Evolutionary conservation across 768 basidiomycete genomes (phyloP), one percentile per base, ranked within the genome.

Genomic region (Postia placenta): DNA sequence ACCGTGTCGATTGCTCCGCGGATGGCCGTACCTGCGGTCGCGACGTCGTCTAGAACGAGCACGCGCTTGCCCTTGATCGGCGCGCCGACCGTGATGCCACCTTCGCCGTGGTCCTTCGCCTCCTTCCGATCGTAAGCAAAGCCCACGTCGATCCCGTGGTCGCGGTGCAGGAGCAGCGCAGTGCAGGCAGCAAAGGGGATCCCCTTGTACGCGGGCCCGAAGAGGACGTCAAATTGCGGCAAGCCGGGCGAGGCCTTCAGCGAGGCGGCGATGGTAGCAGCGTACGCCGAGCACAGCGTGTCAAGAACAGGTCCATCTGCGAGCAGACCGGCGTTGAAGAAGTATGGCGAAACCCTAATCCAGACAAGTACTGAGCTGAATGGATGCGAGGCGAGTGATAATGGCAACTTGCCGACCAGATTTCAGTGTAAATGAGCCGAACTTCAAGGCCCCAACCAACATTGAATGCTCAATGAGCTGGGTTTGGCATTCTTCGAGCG

Each of bases 171-270:
- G 19, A 84, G 74, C 17, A 94, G 74, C 2, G 87, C 75, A 2
- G 94, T 89, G 27, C 86, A 78, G 0, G 94, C 87, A 0, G 93
- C 94, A 44, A 99, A 81, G 0, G 93, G 79, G 61, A 98, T 98
- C 22, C 92, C 95, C 70, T 98, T 98, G 73, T 98, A 98, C 2
- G 95, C 94, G 0, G 95, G 95, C 0, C 95, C 95, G 58, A 98
- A 96, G 27, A 98, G 75, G 39, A 97, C 78, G 57, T 95, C 90
- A 58, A 94, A 82, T 23, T 60, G 40, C 0, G 73, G 69, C 5
- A 76, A 49, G 9, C 58, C 61, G 43, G 59, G 35, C 20, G 58
- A 46, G 1, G 63, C 47, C 36, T 73, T 69, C 6, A 71, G 68
- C 0, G 87, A 76, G 19, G 71, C 66, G 11, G 78, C 70, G 60